These are phyloP conservation scores for Botryotinia narcissicola DNA, from an alignment of 2,329 filamentous ascomycete species.

Conservation along the genomic window DNA sequence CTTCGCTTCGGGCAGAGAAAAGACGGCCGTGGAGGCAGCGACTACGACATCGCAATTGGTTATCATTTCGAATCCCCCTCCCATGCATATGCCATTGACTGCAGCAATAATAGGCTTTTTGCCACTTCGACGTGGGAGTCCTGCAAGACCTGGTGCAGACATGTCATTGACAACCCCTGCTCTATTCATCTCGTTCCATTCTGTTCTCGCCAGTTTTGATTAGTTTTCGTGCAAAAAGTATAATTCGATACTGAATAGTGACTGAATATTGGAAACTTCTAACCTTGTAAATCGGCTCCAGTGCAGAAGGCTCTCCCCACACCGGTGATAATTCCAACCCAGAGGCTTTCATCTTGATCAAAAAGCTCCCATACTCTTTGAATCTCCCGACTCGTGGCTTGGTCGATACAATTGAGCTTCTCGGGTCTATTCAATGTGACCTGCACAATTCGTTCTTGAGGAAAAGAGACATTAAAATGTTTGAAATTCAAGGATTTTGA, in stretches of 20 bases:
- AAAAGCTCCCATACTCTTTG: slow-evolving; percentile 55
- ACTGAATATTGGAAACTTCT: slow-evolving; percentile 45
- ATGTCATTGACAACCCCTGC: slow-evolving; percentile 25
- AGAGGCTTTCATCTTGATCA: slow-evolving; percentile 56
- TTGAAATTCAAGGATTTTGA: slow-evolving; percentile 16
- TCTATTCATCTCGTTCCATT: slow-evolving; percentile 49
- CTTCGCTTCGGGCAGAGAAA: slow-evolving; percentile 68
- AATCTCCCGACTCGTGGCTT: slow-evolving; percentile 41
- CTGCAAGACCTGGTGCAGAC: slow-evolving; percentile 41
- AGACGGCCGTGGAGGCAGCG: slow-evolving; percentile 55
- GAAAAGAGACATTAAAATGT: slow-evolving; percentile 45
- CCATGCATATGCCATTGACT: slow-evolving; percentile 69
- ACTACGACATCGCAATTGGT: slow-evolving; percentile 67
- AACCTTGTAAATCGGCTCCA: slow-evolving; percentile 60
- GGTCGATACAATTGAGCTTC: slow-evolving; percentile 54
- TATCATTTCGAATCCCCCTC: slow-evolving; percentile 74
- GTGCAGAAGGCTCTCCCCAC: slow-evolving; percentile 62
- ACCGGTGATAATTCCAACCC: slow-evolving; percentile 62
- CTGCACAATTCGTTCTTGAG: slow-evolving; percentile 53
- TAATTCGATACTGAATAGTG: background rate
- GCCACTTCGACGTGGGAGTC: slow-evolving; percentile 55
- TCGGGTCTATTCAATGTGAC: slow-evolving; percentile 57
- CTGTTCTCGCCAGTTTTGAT: slow-evolving; percentile 33
- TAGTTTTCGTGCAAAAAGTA: slow-evolving; percentile 34
- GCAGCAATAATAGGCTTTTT: slow-evolving; percentile 73